phyloP scores from a whole-genome alignment of 2,329 filamentous ascomycete species.

The Drechslera avenae region DNA sequence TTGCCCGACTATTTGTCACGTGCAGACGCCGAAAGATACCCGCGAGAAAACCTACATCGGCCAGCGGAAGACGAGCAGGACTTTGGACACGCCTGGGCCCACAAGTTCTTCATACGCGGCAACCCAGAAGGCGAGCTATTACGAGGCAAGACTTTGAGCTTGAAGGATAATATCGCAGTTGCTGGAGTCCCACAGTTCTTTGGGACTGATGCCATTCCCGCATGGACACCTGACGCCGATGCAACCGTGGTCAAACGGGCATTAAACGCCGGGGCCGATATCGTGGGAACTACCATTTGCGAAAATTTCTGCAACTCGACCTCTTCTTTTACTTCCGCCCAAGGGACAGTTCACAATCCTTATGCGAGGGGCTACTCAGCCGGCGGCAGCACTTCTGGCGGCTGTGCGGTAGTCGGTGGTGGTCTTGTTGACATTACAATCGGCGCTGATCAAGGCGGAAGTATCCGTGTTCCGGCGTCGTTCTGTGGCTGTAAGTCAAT shows the following conservation, averaged over 20 bases:
- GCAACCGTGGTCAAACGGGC: slow-evolving; percentile 60
- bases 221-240: slow-evolving; percentile 59
- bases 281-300: slow-evolving; percentile 59
- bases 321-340: slow-evolving; percentile 54
- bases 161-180: slow-evolving; percentile 63
- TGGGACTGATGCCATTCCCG: slow-evolving; percentile 56
- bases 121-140: slow-evolving; percentile 20
- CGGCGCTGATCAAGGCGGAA: slow-evolving; percentile 50
- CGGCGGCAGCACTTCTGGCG: slow-evolving; percentile 56
- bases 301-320: slow-evolving; percentile 61
- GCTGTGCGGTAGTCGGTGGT: slow-evolving; percentile 51
- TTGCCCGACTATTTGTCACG: slow-evolving; percentile 56
- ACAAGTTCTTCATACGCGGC: slow-evolving; percentile 55
- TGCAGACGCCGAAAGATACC: slow-evolving; percentile 52
- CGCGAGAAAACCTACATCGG: slow-evolving; percentile 53
- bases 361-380: slow-evolving; percentile 53
- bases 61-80: slow-evolving; percentile 39
- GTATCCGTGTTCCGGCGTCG: slow-evolving; percentile 46
- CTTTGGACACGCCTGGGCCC: slow-evolving; percentile 58
- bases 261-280: slow-evolving; percentile 57
- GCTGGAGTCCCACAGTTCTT: slow-evolving; percentile 60
- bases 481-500: slow-evolving; percentile 41
- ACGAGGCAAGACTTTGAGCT: slow-evolving; percentile 53
- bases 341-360: slow-evolving; percentile 49
- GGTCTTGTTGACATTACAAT: slow-evolving; percentile 47